These are phyloP conservation scores for Astragalus glycyphyllos DNA, from an alignment of 306 rosid species.

Conservation along the genomic window DNA sequence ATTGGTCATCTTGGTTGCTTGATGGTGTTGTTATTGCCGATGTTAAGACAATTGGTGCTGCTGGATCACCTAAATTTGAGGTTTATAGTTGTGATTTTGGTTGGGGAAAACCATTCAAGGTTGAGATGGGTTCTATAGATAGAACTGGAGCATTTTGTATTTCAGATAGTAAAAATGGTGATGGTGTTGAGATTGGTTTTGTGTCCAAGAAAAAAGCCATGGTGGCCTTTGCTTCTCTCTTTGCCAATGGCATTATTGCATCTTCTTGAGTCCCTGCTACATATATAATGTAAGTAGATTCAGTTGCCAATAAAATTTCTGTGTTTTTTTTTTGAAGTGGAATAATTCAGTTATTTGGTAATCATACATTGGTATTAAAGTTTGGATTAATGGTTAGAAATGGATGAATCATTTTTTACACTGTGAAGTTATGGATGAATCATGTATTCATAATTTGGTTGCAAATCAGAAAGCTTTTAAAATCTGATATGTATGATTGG, in stretches of 20 bases:
- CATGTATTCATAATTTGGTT: background rate
- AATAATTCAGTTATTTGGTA: background rate
- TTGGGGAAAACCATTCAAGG: conserved; percentile 66
- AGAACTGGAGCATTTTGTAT: conserved; percentile 46
- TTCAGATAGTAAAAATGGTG: conserved; percentile 47
- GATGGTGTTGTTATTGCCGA: background rate
- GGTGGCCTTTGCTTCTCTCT: conserved; percentile 45
- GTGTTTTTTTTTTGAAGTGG: background rate
- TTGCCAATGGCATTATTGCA: conserved; percentile 37
- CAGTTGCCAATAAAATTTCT: background rate
- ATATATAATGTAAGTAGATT: background rate
- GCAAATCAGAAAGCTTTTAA: background rate
- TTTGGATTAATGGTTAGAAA: background rate
- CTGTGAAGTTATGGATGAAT: background rate
- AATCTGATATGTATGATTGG: too few species aligned
- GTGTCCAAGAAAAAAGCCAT: conserved; percentile 36
- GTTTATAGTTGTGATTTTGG: conserved; percentile 60
- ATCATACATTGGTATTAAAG: background rate
- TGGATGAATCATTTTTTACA: too few species aligned
- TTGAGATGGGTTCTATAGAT: conserved; percentile 54
- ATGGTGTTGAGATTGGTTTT: conserved; percentile 54
- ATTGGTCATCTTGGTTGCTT: conserved; percentile 16
- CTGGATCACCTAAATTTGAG: conserved; percentile 61
- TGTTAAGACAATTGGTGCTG: conserved; percentile 25
- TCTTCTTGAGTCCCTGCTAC: conserved; percentile 17